A percentile compares a stretch with the other conserved stretches of the same genome.
phyloP scores from a whole-genome alignment of 2,329 filamentous ascomycete species.

The Elsinoe batatas region DNA sequence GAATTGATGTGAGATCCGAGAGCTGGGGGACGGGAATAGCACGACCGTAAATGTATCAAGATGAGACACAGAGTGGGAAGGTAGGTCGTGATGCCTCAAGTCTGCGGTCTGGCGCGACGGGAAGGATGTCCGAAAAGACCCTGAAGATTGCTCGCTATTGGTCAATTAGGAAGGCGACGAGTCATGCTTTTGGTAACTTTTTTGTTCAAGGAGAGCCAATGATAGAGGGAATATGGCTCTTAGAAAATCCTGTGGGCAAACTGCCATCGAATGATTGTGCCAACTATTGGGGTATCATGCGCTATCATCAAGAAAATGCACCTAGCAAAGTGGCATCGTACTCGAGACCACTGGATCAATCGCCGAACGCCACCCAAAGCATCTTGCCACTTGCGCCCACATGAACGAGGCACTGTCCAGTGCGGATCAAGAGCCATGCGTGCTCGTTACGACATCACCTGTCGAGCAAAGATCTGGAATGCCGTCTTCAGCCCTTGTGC shows the following conservation, averaged over 20 bases:
- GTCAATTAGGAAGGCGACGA: not conserved
- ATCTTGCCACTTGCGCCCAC: no score
- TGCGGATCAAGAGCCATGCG: not conserved
- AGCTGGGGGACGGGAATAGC: not conserved
- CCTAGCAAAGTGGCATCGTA: no score
- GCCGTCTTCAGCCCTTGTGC: not conserved
- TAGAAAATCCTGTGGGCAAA: not conserved
- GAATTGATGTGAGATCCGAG: not conserved
- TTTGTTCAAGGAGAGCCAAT: not conserved
- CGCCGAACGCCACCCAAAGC: no score
- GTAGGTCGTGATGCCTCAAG: not conserved
- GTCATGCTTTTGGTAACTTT: not conserved
- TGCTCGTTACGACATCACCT: not conserved
- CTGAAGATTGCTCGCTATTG: constrained; percentile 1
- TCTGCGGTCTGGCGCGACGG: constrained; percentile 10
- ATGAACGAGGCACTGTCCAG: not conserved
- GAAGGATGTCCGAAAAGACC: constrained; percentile 10
- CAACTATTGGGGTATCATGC: not conserved
- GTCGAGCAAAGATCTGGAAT: not conserved
- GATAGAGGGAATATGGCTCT: not conserved
- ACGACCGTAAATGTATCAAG: constrained; percentile 1
- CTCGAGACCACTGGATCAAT: no score
- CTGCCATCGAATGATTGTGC: not conserved
- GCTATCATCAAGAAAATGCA: not conserved
- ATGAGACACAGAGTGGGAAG: constrained; percentile 8